These are phyloP conservation scores for Penicillium egyptiacum DNA, from an alignment of 495 filamentous ascomycete species.

Conservation along the genomic window DNA sequence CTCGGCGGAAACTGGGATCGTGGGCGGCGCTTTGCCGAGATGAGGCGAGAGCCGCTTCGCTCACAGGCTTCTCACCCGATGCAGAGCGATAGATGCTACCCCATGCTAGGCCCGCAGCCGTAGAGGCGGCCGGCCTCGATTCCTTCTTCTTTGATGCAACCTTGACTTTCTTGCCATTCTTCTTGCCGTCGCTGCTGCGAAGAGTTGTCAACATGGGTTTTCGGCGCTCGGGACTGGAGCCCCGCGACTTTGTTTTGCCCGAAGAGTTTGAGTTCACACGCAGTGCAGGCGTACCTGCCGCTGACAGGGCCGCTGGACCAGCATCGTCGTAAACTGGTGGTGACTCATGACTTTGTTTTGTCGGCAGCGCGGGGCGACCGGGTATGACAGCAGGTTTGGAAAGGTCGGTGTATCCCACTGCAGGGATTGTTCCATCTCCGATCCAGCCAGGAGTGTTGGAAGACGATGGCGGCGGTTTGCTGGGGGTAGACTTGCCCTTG, in stretches of 20 bases:
- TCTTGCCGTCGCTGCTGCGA: slow-evolving; percentile 61
- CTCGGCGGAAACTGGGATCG: slow-evolving; percentile 26
- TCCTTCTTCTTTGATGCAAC: slow-evolving; percentile 34
- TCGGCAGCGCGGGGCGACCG: slow-evolving; percentile 52
- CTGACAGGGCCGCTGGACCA: slow-evolving; percentile 9
- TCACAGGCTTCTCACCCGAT: slow-evolving; percentile 33
- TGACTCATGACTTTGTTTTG: slow-evolving; percentile 53
- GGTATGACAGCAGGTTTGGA: slow-evolving; percentile 69
- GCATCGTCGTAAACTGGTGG: slow-evolving; percentile 18
- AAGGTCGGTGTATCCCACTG: slow-evolving; percentile 73
- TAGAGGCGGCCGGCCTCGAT: slow-evolving; percentile 63
- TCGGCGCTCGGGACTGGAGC: slow-evolving; percentile 78
- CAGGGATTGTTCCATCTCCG: slow-evolving; percentile 77
- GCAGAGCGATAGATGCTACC: slow-evolving; percentile 49
- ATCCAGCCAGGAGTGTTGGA: slow-evolving; percentile 58
- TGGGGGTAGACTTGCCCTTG: slow-evolving; percentile 20
- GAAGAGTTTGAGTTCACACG: slow-evolving; percentile 43
- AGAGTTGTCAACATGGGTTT: slow-evolving; percentile 82
- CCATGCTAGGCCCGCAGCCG: slow-evolving; percentile 89
- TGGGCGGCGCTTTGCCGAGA: slow-evolving; percentile 33
- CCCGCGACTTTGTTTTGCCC: slow-evolving; percentile 55
- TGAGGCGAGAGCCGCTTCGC: slow-evolving; percentile 38
- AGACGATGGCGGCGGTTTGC: slow-evolving; percentile 14
- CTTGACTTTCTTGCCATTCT: slow-evolving; percentile 51
- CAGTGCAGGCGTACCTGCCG: slow-evolving; percentile 32